A percentile compares a stretch with the other conserved stretches of the same genome.
These are phyloP conservation scores for Cyclostephanos invisitatus DNA, from an alignment of 108 stramenopile genomes.

Conservation along the genomic window DNA sequence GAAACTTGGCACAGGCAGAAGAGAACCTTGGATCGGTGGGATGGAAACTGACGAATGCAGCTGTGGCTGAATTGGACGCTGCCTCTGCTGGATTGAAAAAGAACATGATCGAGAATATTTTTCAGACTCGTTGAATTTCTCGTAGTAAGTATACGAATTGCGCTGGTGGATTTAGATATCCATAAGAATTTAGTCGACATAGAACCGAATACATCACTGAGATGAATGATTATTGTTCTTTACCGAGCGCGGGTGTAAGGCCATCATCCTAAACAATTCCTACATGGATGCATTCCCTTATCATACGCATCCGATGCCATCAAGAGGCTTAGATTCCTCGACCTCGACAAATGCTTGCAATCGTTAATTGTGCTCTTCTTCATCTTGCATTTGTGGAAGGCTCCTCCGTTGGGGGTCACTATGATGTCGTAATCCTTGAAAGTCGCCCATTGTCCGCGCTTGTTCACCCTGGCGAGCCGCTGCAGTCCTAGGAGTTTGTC, in stretches of 20 bases:
- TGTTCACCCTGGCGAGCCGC: slow-evolving; percentile 45
- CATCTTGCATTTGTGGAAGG: slow-evolving; percentile 60
- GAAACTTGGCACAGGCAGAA: slow-evolving; percentile 65
- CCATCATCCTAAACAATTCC: slow-evolving; percentile 56
- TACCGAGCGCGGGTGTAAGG: not conserved
- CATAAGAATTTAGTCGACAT: not conserved
- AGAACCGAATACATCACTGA: not conserved
- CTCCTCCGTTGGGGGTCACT: slow-evolving; percentile 64
- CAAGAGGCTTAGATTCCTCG: slow-evolving; percentile 47
- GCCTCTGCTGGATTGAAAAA: slow-evolving; percentile 68
- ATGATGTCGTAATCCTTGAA: slow-evolving; percentile 53
- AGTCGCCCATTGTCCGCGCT: slow-evolving; percentile 42
- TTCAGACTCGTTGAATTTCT: slow-evolving; percentile 62
- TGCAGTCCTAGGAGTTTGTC: slow-evolving; percentile 65
- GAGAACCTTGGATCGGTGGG: slow-evolving; percentile 74
- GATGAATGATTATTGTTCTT: not conserved
- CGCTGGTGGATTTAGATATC: too few species aligned
- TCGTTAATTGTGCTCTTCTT: slow-evolving; percentile 17
- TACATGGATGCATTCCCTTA: slow-evolving; percentile 71
- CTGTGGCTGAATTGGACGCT: slow-evolving; percentile 68
- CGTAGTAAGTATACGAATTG: too few species aligned
- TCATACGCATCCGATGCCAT: slow-evolving; percentile 56
- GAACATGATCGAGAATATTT: slow-evolving; percentile 89
- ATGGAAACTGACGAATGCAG: slow-evolving; percentile 57
- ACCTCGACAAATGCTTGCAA: slow-evolving; percentile 61